These are phyloP conservation scores for Vishniacozyma victoriae DNA, from an alignment of 768 basidiomycete species.

Conservation along the genomic window DNA sequence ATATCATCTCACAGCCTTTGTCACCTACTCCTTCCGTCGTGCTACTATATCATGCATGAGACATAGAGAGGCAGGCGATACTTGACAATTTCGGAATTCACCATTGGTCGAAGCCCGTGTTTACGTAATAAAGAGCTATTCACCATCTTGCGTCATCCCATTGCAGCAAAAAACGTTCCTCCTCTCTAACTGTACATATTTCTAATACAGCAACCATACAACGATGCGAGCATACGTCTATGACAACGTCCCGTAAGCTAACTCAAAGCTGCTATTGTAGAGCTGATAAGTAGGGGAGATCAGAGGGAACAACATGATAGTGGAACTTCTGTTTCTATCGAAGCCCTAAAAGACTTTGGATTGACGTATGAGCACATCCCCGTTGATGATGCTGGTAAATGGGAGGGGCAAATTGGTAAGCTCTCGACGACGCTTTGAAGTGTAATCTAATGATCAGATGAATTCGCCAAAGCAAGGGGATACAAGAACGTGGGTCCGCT, in stretches of 20 bases:
- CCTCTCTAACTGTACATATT: no score
- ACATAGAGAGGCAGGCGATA: no score
- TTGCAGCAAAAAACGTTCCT: no score
- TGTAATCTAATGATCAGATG: slow-evolving; percentile 49
- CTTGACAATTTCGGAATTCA: no score
- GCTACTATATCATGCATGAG: no score
- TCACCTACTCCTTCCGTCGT: no score
- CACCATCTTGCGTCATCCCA: no score
- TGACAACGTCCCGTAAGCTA: slow-evolving; percentile 46
- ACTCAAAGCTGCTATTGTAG: neutral
- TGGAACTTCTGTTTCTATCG: slow-evolving; percentile 51
- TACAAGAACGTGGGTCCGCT: slow-evolving; percentile 63
- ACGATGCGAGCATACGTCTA: slow-evolving; percentile 46
- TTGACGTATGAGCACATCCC: slow-evolving; percentile 67
- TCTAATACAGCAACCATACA: no score
- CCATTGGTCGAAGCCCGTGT: no score
- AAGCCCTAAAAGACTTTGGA: slow-evolving; percentile 56
- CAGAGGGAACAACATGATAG: slow-evolving; percentile 76
- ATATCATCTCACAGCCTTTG: no score
- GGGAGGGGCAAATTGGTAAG: slow-evolving; percentile 41
- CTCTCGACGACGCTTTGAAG: neutral
- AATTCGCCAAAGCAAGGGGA: slow-evolving; percentile 59
- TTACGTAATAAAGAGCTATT: no score
- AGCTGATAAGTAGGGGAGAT: slow-evolving; percentile 66
- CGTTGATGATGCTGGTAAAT: slow-evolving; percentile 55